Percentiles rank a stretch among this genome's conserved stretches.
These are phyloP conservation scores for Sequoia sempervirens DNA, from an alignment of 75 land plant genomes.

Conservation along the genomic window DNA sequence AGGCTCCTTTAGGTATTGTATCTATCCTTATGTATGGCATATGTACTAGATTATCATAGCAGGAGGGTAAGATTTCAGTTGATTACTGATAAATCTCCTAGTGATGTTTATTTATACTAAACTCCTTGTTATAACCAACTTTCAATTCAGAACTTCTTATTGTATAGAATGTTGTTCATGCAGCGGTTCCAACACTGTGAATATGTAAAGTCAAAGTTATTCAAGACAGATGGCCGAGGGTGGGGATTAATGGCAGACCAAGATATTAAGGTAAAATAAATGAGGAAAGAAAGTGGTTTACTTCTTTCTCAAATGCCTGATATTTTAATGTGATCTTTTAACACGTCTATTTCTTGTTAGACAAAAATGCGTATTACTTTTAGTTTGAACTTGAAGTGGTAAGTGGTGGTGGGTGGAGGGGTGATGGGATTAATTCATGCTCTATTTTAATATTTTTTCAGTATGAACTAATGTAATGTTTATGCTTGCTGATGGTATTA, in stretches of 20 bases:
- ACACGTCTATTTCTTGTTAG: neutral
- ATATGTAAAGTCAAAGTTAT: constrained; percentile 55
- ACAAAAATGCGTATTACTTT: neutral
- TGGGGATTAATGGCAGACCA: constrained; percentile 85
- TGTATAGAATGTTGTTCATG: neutral
- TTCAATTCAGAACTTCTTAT: neutral
- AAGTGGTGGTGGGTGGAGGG: neutral
- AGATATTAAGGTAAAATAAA: constrained; percentile 61
- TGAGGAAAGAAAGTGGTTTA: neutral
- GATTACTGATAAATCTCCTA: neutral
- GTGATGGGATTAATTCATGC: neutral
- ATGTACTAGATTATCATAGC: neutral
- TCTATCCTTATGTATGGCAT: neutral
- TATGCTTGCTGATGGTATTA: neutral
- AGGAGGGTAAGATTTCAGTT: neutral
- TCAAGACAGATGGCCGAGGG: constrained; percentile 75
- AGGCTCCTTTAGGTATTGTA: neutral
- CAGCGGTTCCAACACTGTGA: constrained; percentile 77
- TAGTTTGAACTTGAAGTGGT: neutral
- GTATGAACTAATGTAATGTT: neutral
- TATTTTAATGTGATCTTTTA: neutral
- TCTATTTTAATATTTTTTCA: neutral
- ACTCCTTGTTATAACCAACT: neutral
- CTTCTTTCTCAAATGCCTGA: neutral
- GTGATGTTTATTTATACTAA: neutral